Percentiles rank a stretch among this genome's conserved stretches.
phyloP scores from a whole-genome alignment of 164 flowering plant species.

The Chloranthus sessilifolius region DNA sequence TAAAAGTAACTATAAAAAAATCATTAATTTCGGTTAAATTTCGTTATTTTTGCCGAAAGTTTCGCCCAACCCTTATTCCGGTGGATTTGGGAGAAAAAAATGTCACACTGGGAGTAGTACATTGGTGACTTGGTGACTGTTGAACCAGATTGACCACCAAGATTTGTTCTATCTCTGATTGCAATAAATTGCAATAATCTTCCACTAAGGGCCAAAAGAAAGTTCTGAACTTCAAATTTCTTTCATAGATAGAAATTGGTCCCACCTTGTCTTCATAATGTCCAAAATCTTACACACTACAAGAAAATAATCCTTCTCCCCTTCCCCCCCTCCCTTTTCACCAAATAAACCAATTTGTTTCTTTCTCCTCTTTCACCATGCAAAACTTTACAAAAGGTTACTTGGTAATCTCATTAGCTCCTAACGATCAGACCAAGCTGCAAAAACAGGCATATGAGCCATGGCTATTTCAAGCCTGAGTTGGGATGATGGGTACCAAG shows the following conservation, averaged over 20 bases:
- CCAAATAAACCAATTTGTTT: background rate
- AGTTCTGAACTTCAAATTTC: slow-evolving; percentile 20
- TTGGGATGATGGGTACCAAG: slow-evolving; percentile 57
- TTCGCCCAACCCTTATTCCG: no score
- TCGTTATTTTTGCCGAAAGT: no score
- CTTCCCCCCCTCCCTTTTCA: background rate
- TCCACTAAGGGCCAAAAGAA: slow-evolving; percentile 21
- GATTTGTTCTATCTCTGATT: no score
- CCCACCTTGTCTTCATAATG: slow-evolving; percentile 18
- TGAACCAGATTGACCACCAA: no score
- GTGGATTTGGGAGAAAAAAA: no score
- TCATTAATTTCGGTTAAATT: no score
- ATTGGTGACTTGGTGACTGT: no score
- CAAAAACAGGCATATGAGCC: slow-evolving; percentile 71
- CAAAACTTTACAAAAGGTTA: slow-evolving; percentile 18
- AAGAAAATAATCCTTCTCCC: background rate
- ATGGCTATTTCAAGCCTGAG: slow-evolving; percentile 42
- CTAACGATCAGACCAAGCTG: slow-evolving; percentile 71
- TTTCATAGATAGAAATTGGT: slow-evolving; percentile 16
- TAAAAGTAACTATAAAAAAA: no score
- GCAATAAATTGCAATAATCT: slow-evolving; percentile 21
- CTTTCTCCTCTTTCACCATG: slow-evolving; percentile 18
- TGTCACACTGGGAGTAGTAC: no score
- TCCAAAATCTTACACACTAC: slow-evolving; percentile 2
- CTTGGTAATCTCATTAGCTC: background rate